Percentiles rank a stretch among this genome's conserved stretches.
phyloP scores from a whole-genome alignment of 2,329 filamentous ascomycete genomes.

The Whalleya microplaca region DNA sequence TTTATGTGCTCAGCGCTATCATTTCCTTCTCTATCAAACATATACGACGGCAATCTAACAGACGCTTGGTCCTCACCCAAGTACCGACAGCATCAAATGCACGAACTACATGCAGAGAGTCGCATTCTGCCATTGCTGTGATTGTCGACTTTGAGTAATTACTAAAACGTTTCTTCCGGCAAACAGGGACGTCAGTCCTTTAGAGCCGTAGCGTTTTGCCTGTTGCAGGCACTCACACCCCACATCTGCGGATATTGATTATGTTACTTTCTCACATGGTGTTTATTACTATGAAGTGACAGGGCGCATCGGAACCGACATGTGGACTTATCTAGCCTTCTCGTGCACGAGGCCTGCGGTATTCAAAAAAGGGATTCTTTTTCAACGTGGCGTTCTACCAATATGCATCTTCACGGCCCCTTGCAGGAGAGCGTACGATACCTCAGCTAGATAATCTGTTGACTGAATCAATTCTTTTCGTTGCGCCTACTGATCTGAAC shows the following conservation, averaged over 20 bases:
- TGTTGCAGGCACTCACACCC: slow-evolving; percentile 16
- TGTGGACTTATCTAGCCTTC: slow-evolving; percentile 11
- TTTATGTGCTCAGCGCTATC: slow-evolving; percentile 15
- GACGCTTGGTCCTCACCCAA: slow-evolving; percentile 20
- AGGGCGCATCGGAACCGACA: slow-evolving; percentile 10
- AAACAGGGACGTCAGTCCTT: slow-evolving; percentile 23
- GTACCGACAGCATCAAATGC: slow-evolving; percentile 26
- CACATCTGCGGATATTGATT: slow-evolving; percentile 20
- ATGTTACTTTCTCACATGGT: slow-evolving; percentile 11
- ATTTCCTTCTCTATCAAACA: slow-evolving; percentile 21
- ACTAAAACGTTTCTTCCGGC: slow-evolving; percentile 20
- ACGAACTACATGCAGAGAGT: slow-evolving; percentile 9
- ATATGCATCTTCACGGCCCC: slow-evolving; percentile 10
- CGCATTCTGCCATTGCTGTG: slow-evolving; percentile 25
- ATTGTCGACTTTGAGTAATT: slow-evolving; percentile 11
- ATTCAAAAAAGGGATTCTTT: slow-evolving; percentile 17
- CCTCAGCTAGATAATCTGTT: slow-evolving; percentile 12
- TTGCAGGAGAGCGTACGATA: slow-evolving; percentile 24
- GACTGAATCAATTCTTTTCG: slow-evolving; percentile 16
- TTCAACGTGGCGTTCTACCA: not conserved
- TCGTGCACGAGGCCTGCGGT: slow-evolving; percentile 18
- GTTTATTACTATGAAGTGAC: slow-evolving; percentile 4
- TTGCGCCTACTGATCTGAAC: slow-evolving; percentile 13
- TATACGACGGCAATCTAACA: slow-evolving; percentile 6
- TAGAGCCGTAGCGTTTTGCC: slow-evolving; percentile 23